Evolutionary conservation across 257 asterid species (phyloP).

Genomic region (Nicotiana noctiflora): DNA sequence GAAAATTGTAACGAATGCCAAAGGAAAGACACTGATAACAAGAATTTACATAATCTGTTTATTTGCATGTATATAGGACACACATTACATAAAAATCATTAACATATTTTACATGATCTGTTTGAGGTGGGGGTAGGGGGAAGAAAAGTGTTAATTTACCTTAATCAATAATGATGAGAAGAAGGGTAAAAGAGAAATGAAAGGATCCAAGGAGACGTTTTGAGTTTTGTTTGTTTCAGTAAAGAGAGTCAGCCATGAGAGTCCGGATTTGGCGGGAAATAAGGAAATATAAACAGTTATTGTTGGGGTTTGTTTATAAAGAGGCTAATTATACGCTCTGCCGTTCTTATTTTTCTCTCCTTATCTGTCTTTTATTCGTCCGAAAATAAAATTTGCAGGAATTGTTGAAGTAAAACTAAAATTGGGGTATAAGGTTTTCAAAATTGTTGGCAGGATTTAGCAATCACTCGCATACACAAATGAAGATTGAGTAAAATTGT

Average conservation of each 20-base stretch:
- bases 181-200: background rate
- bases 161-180: background rate
- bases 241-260: background rate
- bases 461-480: too few species aligned
- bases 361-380: background rate
- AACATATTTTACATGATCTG: background rate
- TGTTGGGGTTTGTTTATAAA: background rate
- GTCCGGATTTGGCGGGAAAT: background rate
- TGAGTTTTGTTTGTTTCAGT: background rate
- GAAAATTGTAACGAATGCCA: background rate
- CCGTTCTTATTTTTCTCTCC: background rate
- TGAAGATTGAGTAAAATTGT: too few species aligned
- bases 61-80: background rate
- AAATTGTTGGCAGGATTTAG: too few species aligned
- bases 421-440: too few species aligned
- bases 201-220: background rate
- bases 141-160: background rate
- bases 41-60: background rate
- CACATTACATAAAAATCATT: background rate
- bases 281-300: background rate
- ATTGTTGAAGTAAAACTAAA: background rate
- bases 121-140: background rate
- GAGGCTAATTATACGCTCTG: background rate
- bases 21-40: background rate
- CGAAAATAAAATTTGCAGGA: background rate